Base-by-base conservation (phyloP, 2,329 filamentous ascomycete genomes). In the Shiraia bambusicola region DNA sequence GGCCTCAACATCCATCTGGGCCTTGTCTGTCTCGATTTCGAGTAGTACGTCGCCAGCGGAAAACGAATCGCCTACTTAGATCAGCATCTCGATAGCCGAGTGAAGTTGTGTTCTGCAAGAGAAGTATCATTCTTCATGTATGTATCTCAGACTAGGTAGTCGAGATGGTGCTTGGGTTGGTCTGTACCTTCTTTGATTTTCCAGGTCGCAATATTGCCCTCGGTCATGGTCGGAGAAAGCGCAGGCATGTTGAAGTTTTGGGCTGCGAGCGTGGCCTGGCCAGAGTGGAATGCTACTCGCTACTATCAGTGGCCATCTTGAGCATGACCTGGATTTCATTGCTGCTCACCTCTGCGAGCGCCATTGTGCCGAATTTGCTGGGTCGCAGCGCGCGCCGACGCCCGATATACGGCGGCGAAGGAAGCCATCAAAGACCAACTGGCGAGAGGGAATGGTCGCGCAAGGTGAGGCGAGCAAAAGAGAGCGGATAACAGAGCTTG, bases 21-120 rank as follows among this genome's bases (percentile, higher is more conserved):
- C 89, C 77, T 95, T 95, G 71, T 95, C 89, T 45, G 89, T 95
- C 74, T 95, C 89, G 66, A 95, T 93, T 72, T 95, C 89, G 45
- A 95, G 82, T 37, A 95, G 78, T 24, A 95, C 88, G 69, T 95
- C 89, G 55, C 89, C 89, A 43, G 88, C 86, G 35, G 80, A 76
- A 70, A 89, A 95, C 37, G 81, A 78, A 56, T 93, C 87, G 65
- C 88, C 73, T 76, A 40, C 9, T 17, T 16, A 28, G 28, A 43
- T 63, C 45, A 67, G 54, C 8, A 22, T 22, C 8, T 5, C 19
- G 19, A 8, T n/a, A 13, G 14, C 28, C 45, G 41, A 29, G 27
- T 26, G 9, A 15, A 31, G 29, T 29, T 13, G 11, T 16, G 5
- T n/a, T 26, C 4, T 19, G 2, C n/a, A 12, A 5, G n/a, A 10